Percentiles rank a stretch among this genome's conserved stretches.
Evolutionary conservation across 768 basidiomycete genomes (phyloP).

Genomic region (Termitomyces sp.): DNA sequence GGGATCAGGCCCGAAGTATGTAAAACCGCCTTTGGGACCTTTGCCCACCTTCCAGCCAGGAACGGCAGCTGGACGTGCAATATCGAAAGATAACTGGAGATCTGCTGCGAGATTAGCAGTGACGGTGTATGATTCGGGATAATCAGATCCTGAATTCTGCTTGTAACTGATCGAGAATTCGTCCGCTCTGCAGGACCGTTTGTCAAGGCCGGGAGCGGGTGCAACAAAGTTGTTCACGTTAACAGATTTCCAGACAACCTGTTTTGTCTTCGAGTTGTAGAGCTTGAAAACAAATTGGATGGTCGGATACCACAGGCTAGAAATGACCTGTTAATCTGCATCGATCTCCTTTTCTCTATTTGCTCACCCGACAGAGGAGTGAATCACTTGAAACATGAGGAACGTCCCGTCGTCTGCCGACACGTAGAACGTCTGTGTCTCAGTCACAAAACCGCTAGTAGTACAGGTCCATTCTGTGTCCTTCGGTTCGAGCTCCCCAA

Average conservation of each 20-base stretch:
- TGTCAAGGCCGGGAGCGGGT: constrained; percentile 76
- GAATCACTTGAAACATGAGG: constrained; percentile 20
- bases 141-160: constrained; percentile 48
- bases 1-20: constrained; percentile 42
- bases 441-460: constrained; percentile 79
- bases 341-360: constrained; percentile 8
- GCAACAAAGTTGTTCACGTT: constrained; percentile 80
- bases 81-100: constrained; percentile 74
- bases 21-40: constrained; percentile 84
- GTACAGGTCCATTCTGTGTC: constrained; percentile 84
- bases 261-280: constrained; percentile 72
- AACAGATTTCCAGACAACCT: constrained; percentile 80
- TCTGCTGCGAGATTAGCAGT: constrained; percentile 76
- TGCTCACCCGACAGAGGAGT: constrained; percentile 21
- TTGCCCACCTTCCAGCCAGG: constrained; percentile 92
- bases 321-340: constrained; percentile 7
- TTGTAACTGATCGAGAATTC: constrained; percentile 77
- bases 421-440: constrained; percentile 88
- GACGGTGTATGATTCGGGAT: constrained; percentile 77
- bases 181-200: constrained; percentile 82
- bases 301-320: constrained; percentile 88
- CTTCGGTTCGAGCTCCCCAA: constrained; percentile 69
- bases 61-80: constrained; percentile 62
- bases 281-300: constrained; percentile 93
- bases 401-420: neutral